Conservation (phyloP, 257 asterid species). For the Plectranthus barbatus region DNA sequence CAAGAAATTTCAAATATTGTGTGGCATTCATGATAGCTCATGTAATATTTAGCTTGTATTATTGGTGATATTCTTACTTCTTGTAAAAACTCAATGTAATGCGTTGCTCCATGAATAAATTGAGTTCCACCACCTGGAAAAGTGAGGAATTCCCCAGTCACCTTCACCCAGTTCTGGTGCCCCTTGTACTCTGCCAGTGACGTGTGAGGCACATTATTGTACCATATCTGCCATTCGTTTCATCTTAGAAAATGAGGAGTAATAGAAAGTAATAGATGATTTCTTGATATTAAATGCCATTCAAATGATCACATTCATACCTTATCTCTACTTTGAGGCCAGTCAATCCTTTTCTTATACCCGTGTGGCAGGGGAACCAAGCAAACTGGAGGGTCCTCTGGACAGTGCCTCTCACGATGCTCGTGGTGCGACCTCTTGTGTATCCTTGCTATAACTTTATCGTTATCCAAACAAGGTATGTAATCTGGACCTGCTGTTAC, state of each 20-base stretch:
- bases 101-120: slow-evolving; percentile 80
- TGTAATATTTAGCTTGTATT: background rate
- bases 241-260: background rate
- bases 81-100: slow-evolving; percentile 71
- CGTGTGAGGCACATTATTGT: slow-evolving; percentile 69
- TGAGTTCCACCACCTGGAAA: slow-evolving; percentile 99
- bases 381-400: slow-evolving; percentile 64
- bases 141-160: slow-evolving; percentile 71
- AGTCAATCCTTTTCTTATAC: slow-evolving; percentile 53
- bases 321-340: slow-evolving; percentile 93
- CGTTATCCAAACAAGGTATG: slow-evolving; percentile 88
- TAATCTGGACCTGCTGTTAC: slow-evolving; percentile 65
- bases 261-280: background rate
- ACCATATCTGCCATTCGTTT: slow-evolving; percentile 63
- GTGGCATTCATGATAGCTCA: background rate
- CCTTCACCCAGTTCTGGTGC: slow-evolving; percentile 90
- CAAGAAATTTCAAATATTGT: background rate
- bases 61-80: slow-evolving; percentile 37
- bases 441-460: slow-evolving; percentile 48
- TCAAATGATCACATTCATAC: slow-evolving; percentile 20
- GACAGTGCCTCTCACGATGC: slow-evolving; percentile 92
- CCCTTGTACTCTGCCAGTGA: slow-evolving; percentile 73
- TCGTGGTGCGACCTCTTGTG: slow-evolving; percentile 46
- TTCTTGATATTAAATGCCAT: background rate
- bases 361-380: slow-evolving; percentile 68